Base-by-base conservation (phyloP, 257 asterid species). In the Penstemon davidsonii region DNA sequence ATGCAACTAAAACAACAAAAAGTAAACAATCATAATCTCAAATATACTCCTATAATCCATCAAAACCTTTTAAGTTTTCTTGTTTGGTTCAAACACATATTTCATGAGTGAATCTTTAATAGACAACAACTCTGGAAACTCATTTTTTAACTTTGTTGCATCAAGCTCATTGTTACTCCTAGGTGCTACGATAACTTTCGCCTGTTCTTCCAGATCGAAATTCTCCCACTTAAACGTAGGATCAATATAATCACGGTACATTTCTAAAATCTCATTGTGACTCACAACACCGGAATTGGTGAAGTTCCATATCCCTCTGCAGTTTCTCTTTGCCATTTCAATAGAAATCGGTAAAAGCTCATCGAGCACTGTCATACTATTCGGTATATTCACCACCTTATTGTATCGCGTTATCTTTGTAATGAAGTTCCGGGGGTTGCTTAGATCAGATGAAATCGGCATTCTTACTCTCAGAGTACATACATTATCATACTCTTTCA, bases 311-410 rank as follows among this genome's bases (percentile, higher is more conserved):
- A 76, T 76, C 6, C 80, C 80, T 25, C 49, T 76, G 43, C 53
- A 60, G 73, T 76, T 76, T 51, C 80, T 63, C 53, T 76, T 76
- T 1, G 76, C 80, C 80, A 76, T 76, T 57, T 76, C 81, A n/a
- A 76, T 71, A 5, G 80, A 66, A 13, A 76, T 71, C 4, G 79
- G 79, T 4, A 75, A 36, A 2, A 75, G 72, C 75, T 75, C 80
- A 11, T 75, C 80, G 45, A 69, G 51, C 54, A 75, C 65, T 8
- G 76, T 75, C 80, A 75, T 75, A 49, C 76, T 75, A 57, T 75
- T 75, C 4, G 75, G 79, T 10, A 70, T 70, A 45, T 59, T 54
- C 6, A 68, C 73, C 54, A 68, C 73, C 38, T 68, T 68, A 18
- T 55, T 44, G 46, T 68, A 68, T 8, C 57, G 73, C 9, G 56